These are phyloP conservation scores for Solanum chmielewskii DNA, from an alignment of 257 asterid species.

Conservation along the genomic window DNA sequence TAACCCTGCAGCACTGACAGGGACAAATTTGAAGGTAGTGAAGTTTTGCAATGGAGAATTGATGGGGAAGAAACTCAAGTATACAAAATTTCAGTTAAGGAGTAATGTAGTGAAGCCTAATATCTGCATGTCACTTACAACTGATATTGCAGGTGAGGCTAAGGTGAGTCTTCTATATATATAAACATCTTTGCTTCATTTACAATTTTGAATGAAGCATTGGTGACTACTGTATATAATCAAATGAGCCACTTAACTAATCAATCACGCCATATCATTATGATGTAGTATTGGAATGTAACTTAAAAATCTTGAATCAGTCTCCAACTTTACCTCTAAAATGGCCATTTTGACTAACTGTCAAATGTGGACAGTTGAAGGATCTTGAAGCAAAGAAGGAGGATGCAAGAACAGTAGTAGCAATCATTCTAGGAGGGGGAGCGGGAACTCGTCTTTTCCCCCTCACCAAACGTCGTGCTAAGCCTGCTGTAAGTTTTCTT, in stretches of 20 bases:
- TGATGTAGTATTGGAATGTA: neutral
- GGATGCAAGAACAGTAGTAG: slow-evolving; percentile 71
- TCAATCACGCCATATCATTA: neutral
- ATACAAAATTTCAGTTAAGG: slow-evolving; percentile 20
- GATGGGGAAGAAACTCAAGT: slow-evolving; percentile 62
- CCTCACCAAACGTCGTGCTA: slow-evolving; percentile 89
- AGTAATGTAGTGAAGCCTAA: slow-evolving; percentile 9
- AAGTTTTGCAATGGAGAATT: slow-evolving; percentile 60
- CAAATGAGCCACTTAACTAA: neutral
- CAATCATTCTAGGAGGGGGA: slow-evolving; percentile 93
- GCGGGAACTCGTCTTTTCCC: slow-evolving; percentile 98
- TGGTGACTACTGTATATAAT: neutral
- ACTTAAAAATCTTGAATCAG: neutral
- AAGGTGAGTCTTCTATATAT: slow-evolving; percentile 46
- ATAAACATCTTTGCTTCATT: neutral
- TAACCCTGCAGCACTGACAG: slow-evolving; percentile 20
- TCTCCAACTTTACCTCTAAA: neutral
- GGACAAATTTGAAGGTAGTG: slow-evolving; percentile 22
- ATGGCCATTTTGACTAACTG: neutral
- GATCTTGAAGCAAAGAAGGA: slow-evolving; percentile 62
- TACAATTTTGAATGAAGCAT: neutral
- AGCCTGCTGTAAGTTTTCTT: slow-evolving; percentile 72
- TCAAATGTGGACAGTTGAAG: slow-evolving; percentile 35
- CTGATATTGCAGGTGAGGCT: slow-evolving; percentile 59
- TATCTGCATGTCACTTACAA: slow-evolving; percentile 49